A percentile compares a stretch with the other conserved stretches of the same genome.
Evolutionary conservation across 441 rosid genomes (phyloP).

Genomic region (Pelargonium myrrhifolium): DNA sequence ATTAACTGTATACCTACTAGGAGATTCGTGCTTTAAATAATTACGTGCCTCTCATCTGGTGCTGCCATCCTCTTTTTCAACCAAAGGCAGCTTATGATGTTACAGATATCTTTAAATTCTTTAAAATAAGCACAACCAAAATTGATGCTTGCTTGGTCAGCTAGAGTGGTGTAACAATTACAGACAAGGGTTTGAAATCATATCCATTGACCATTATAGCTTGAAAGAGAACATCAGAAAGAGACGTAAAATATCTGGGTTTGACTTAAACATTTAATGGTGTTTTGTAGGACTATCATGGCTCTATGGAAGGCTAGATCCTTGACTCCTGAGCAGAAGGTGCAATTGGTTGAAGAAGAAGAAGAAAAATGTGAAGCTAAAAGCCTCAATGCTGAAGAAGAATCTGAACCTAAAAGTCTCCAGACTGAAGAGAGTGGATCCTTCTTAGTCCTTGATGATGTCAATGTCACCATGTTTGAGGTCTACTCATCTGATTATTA

Average conservation of each 20-base stretch:
- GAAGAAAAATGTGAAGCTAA: background rate
- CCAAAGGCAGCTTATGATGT: background rate
- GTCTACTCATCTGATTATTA: conserved; percentile 51
- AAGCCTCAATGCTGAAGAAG: background rate
- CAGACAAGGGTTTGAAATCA: background rate
- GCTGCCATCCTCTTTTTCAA: background rate
- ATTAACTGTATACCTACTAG: background rate
- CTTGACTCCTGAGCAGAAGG: conserved; percentile 89
- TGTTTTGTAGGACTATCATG: conserved; percentile 73
- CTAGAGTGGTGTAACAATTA: background rate
- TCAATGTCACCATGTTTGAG: conserved; percentile 47
- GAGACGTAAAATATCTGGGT: background rate
- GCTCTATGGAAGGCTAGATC: conserved; percentile 94
- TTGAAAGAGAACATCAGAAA: background rate
- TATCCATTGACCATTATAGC: background rate
- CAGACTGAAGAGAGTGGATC: conserved; percentile 58
- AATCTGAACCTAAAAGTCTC: conserved; percentile 1
- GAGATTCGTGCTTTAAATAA: background rate
- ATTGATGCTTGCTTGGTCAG: background rate
- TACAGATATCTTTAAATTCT: background rate
- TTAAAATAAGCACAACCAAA: background rate
- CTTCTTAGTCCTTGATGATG: conserved; percentile 80
- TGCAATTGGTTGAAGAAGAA: conserved; percentile 81
- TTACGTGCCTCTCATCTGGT: background rate
- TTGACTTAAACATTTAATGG: background rate